phyloP scores from a whole-genome alignment of 225 moss, liverwort and hornwort genomes.

The Marchantia paleacea region DNA sequence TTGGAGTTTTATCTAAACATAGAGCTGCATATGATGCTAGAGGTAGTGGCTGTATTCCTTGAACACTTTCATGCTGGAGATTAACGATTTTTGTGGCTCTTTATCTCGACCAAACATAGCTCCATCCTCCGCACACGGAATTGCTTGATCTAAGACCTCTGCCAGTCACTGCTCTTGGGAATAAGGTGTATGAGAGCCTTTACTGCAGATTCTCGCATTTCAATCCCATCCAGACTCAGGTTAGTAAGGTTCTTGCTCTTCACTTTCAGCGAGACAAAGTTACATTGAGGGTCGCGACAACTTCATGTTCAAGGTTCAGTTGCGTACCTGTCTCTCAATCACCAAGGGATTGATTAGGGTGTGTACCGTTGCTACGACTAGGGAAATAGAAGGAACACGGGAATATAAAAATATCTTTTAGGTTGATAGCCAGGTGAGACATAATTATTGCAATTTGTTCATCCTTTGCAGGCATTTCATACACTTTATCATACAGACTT shows the following conservation, averaged over 20 bases:
- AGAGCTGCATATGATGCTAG: neutral
- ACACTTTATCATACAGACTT: slow-evolving; percentile 86
- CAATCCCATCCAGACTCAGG: slow-evolving; percentile 99
- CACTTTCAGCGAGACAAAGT: neutral
- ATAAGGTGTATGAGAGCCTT: slow-evolving; percentile 71
- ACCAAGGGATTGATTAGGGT: too few species aligned
- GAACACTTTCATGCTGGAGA: neutral
- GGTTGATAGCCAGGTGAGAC: neutral
- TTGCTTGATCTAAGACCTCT: slow-evolving; percentile 86
- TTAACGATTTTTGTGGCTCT: neutral
- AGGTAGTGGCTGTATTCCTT: neutral
- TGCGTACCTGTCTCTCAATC: neutral
- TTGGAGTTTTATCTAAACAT: neutral
- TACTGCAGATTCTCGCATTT: slow-evolving; percentile 88
- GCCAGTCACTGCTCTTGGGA: slow-evolving; percentile 68
- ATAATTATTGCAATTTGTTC: neutral
- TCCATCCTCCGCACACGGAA: slow-evolving; percentile 95
- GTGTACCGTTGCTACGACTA: neutral
- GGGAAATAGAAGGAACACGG: neutral
- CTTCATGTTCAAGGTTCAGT: neutral
- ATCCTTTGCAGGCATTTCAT: slow-evolving; percentile 71
- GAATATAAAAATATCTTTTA: neutral
- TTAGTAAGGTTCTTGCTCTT: slow-evolving; percentile 8
- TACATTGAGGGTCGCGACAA: neutral
- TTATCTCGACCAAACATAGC: slow-evolving; percentile 39